Evolutionary conservation across 2,329 filamentous ascomycete genomes (phyloP).

Genomic region (Nemania abortiva): DNA sequence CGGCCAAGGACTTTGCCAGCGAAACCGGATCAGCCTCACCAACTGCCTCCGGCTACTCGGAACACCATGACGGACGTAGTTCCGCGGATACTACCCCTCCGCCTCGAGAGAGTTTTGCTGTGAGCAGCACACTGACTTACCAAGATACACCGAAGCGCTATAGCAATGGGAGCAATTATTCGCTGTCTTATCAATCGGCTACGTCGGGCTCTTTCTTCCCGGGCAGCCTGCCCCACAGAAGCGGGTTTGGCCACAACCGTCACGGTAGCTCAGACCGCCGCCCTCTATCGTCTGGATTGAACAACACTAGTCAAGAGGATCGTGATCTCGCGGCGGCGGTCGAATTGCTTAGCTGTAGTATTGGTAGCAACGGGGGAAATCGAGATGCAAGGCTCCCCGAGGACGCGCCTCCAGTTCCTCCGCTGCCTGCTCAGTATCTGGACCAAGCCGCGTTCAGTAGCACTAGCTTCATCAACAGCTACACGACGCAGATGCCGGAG

Average conservation of each 20-base stretch:
- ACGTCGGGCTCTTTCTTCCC: slow-evolving; percentile 66
- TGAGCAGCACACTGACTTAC: slow-evolving; percentile 62
- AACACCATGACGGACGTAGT: slow-evolving; percentile 80
- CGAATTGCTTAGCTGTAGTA: slow-evolving; percentile 90
- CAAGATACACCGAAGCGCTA: slow-evolving; percentile 67
- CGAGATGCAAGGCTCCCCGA: slow-evolving; percentile 72
- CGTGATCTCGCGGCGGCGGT: slow-evolving; percentile 90
- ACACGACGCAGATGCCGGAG: slow-evolving; percentile 69
- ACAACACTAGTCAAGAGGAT: slow-evolving; percentile 82
- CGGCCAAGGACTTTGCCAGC: slow-evolving; percentile 76
- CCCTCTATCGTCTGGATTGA: slow-evolving; percentile 82
- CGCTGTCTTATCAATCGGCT: slow-evolving; percentile 84
- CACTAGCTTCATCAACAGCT: slow-evolving; percentile 73
- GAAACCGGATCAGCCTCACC: slow-evolving; percentile 87
- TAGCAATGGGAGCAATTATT: slow-evolving; percentile 69
- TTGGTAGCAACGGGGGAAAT: slow-evolving; percentile 79
- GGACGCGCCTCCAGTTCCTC: slow-evolving; percentile 88
- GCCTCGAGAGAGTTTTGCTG: slow-evolving; percentile 76
- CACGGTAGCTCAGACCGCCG: slow-evolving; percentile 81
- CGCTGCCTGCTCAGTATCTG: slow-evolving; percentile 83
- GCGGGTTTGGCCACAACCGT: slow-evolving; percentile 70
- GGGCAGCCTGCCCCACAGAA: slow-evolving; percentile 64
- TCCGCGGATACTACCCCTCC: slow-evolving; percentile 94
- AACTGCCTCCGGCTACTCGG: slow-evolving; percentile 82
- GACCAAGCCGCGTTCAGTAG: slow-evolving; percentile 71